phyloP scores from a whole-genome alignment of 345 rosid species.

The Bretschneidera sinensis region DNA sequence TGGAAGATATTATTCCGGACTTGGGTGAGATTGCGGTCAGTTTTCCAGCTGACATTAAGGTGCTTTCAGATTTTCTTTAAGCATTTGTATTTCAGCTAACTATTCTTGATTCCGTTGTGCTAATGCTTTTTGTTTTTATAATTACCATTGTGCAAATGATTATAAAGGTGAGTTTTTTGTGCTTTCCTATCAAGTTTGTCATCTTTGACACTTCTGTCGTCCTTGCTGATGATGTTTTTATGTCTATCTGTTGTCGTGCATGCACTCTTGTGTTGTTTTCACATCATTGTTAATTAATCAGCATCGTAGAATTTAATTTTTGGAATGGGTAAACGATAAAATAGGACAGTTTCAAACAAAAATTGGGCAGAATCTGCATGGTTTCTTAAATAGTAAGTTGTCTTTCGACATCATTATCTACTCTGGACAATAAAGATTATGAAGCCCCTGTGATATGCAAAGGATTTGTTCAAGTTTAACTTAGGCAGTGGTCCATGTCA shows the following conservation, averaged over 20 bases:
- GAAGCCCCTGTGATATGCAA: too few species aligned
- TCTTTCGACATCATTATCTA: background rate
- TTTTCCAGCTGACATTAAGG: conserved; percentile 77
- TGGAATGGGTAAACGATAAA: too few species aligned
- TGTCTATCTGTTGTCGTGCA: too few species aligned
- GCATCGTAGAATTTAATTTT: too few species aligned
- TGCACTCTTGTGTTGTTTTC: background rate
- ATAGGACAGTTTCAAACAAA: background rate
- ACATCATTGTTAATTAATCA: too few species aligned
- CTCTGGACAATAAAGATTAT: background rate
- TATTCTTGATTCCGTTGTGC: too few species aligned
- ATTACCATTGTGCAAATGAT: too few species aligned
- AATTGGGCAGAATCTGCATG: background rate
- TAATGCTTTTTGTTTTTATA: background rate
- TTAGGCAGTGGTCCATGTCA: too few species aligned
- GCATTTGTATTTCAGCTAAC: background rate
- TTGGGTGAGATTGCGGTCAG: conserved; percentile 51
- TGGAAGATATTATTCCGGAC: conserved; percentile 66
- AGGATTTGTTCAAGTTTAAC: too few species aligned
- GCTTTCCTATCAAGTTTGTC: background rate
- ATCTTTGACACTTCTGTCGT: background rate
- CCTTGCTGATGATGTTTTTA: too few species aligned
- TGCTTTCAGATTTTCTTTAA: conserved; percentile 9
- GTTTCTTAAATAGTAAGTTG: background rate
- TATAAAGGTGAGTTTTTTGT: too few species aligned